Base-by-base conservation (phyloP, 345 rosid species). In the Euphorbia tirucalli region DNA sequence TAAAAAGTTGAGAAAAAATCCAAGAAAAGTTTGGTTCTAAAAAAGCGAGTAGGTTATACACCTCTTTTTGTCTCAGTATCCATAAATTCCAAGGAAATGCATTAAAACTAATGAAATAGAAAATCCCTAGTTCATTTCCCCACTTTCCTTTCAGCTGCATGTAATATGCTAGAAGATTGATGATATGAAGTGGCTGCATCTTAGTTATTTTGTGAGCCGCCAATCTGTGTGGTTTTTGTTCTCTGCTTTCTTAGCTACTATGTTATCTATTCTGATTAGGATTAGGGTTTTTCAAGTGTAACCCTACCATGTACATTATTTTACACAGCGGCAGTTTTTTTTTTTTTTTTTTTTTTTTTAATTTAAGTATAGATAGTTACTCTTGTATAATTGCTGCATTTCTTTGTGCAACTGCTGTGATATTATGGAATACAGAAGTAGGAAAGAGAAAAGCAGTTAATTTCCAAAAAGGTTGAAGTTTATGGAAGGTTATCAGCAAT, bases 1-100 rank as follows among this genome's bases (percentile, higher is more conserved):
- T 16, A 76, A 80, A 65, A 67, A 27, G 16, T 65, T 25, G 37
- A 58, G n/a, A 63, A 62, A 2, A 57, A 7, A 16, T 27, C 11
- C 30, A 46, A 44, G 7, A 44, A 65, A 43, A 18, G 14, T 54
- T 54, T 39, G 54, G 37, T 48, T 54, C 5, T 52, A 28, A 24
- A 13, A 3, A 24, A 24, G 28, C 2, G 61, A 27, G 28, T n/a
- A 31, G 48, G 31, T 21, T 31, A 63, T 15, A 64, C 31, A 11
- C 0, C n/a, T 64, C 18, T 37, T 24, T 62, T 35, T 35, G 6
- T 21, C 27, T 62, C 7, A 39, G 0, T 19, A 35, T 15, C 66
- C 15, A 41, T 11, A 64, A 39, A 24, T 11, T 44, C 54, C 54
- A 65, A 65, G 32, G 68, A 63, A 31, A 63, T 39, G 55, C 21